Evolutionary conservation across 1,284 basidiomycete species (phyloP).

Genomic region (Tausonia pullulans): DNA sequence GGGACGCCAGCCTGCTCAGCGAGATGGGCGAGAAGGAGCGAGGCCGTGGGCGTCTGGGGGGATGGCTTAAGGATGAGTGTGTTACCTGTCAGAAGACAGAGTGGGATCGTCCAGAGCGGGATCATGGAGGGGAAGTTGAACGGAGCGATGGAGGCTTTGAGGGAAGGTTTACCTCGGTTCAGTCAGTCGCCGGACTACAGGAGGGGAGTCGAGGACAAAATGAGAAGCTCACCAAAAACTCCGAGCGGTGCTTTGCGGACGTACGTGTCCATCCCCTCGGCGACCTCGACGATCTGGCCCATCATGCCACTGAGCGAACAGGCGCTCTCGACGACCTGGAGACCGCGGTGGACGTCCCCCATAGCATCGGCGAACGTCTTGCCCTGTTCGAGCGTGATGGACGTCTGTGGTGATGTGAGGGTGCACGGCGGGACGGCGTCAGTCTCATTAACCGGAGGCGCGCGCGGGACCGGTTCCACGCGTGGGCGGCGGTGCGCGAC

Average conservation of each 20-base stretch:
- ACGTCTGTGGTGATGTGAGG: constrained; percentile 64
- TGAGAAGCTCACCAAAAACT: constrained; percentile 72
- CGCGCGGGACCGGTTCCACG: too few species aligned
- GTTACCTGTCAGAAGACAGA: constrained; percentile 49
- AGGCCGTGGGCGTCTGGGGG: constrained; percentile 90
- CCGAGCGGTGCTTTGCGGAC: constrained; percentile 40
- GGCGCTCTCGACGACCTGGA: constrained; percentile 80
- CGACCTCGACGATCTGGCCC: constrained; percentile 87
- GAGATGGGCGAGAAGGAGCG: constrained; percentile 94
- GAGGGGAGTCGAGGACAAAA: too few species aligned
- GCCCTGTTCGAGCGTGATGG: constrained; percentile 75
- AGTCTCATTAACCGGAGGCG: constrained; percentile 3
- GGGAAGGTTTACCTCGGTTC: not conserved
- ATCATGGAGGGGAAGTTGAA: constrained; percentile 60
- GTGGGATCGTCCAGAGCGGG: constrained; percentile 87
- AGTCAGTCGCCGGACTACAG: constrained; percentile 72
- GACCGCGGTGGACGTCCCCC: constrained; percentile 83
- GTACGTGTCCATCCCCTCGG: constrained; percentile 92
- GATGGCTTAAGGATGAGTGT: constrained; percentile 91
- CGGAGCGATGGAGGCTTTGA: not conserved
- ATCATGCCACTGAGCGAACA: constrained; percentile 68
- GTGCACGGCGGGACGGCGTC: constrained; percentile 48
- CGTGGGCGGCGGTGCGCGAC: too few species aligned
- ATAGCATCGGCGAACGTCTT: constrained; percentile 85
- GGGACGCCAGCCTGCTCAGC: constrained; percentile 65